A percentile compares a stretch with the other conserved stretches of the same genome.
Evolutionary conservation across 2,329 filamentous ascomycete species (phyloP).

Genomic region (Biscogniauxia marginata): DNA sequence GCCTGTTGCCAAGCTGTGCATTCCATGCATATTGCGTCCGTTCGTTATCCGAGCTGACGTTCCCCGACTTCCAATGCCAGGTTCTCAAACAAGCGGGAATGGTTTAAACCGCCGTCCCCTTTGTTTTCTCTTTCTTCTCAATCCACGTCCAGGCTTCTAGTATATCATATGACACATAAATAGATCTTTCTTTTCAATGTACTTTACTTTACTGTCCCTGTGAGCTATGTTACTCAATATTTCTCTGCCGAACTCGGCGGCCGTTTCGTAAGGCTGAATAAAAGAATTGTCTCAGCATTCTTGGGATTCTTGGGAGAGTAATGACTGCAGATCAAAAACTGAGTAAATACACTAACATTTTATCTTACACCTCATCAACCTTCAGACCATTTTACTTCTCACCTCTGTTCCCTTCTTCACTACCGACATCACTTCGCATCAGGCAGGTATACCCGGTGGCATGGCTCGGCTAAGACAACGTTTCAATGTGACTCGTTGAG

Average conservation of each 20-base stretch:
- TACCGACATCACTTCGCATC: conserved; percentile 4
- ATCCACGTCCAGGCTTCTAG: not conserved
- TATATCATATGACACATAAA: too few species aligned
- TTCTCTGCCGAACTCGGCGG: not conserved
- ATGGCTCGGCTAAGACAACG: conserved; percentile 2
- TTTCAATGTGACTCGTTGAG: conserved; percentile 11
- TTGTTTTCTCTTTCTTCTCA: too few species aligned
- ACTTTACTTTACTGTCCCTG: not conserved
- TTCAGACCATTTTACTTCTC: conserved; percentile 3
- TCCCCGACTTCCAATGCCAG: not conserved
- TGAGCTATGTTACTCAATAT: not conserved
- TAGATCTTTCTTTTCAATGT: not conserved
- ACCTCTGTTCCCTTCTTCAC: conserved; percentile 8
- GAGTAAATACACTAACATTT: conserved; percentile 4
- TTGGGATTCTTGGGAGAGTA: not conserved
- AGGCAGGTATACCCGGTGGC: conserved; percentile 18
- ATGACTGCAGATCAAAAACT: not conserved
- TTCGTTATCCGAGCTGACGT: conserved; percentile 2
- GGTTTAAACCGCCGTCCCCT: not conserved
- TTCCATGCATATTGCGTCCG: conserved; percentile 6
- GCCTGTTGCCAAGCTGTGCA: conserved; percentile 15
- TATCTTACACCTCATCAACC: conserved; percentile 12
- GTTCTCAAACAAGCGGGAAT: not conserved
- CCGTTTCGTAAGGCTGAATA: not conserved
- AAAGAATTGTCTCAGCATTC: not conserved